These are phyloP conservation scores for Aphanomyces cochlioides DNA, from an alignment of 352 stramenopile genomes.

Conservation along the genomic window DNA sequence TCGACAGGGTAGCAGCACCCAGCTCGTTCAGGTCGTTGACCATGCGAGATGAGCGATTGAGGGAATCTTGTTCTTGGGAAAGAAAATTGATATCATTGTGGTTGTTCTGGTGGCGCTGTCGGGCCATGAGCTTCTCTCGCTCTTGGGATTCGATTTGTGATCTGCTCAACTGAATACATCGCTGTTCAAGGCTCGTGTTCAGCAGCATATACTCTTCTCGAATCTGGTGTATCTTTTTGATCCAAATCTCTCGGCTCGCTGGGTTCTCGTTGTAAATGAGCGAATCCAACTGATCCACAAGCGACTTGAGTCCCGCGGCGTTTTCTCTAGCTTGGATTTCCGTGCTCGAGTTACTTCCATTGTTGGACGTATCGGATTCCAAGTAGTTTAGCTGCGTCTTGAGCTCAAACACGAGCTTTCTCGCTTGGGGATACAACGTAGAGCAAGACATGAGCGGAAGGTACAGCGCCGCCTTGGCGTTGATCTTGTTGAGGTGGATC, in stretches of 20 bases:
- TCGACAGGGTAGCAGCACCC: conserved; percentile 64
- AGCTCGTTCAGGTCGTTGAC: conserved; percentile 72
- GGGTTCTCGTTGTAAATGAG: conserved; percentile 50
- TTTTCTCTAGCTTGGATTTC: conserved; percentile 67
- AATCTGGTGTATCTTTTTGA: conserved; percentile 73
- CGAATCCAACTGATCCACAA: conserved; percentile 80
- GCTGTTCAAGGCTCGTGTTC: conserved; percentile 66
- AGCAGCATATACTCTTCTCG: conserved; percentile 64
- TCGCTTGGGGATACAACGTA: conserved; percentile 72
- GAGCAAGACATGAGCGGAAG: conserved; percentile 40
- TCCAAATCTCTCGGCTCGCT: conserved; percentile 65
- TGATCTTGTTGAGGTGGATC: conserved; percentile 1
- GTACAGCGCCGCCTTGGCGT: background rate
- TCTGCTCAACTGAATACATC: conserved; percentile 65
- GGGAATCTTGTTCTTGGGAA: conserved; percentile 68
- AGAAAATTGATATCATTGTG: conserved; percentile 23
- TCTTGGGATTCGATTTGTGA: conserved; percentile 65
- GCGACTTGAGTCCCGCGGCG: conserved; percentile 62
- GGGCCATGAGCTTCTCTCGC: conserved; percentile 68
- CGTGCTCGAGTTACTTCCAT: conserved; percentile 52
- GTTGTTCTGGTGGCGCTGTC: conserved; percentile 30
- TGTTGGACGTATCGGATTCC: conserved; percentile 53
- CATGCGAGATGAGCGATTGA: conserved; percentile 75
- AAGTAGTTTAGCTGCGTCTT: conserved; percentile 88
- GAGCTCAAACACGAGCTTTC: conserved; percentile 84